Evolutionary conservation across 2,329 filamentous ascomycete species (phyloP).

Genomic region (Pyrenochaeta sp.): DNA sequence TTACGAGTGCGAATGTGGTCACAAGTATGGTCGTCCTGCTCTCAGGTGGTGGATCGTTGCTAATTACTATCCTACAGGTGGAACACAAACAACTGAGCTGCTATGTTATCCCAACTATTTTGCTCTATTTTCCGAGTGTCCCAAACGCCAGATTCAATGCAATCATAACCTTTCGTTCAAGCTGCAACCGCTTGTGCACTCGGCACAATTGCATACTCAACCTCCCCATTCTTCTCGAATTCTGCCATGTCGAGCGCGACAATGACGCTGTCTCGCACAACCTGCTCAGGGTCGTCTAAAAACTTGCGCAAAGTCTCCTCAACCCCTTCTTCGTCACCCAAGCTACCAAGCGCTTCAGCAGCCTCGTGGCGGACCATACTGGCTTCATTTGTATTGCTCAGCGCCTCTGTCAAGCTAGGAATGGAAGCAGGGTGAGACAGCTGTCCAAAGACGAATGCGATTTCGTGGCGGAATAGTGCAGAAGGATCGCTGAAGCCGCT

Average conservation of each 20-base stretch:
- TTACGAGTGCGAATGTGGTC: constrained; percentile 85
- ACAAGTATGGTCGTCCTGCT: constrained; percentile 67
- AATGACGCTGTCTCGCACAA: constrained; percentile 92
- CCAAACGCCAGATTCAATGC: too few relatives aligned
- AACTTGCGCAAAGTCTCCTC: constrained; percentile 85
- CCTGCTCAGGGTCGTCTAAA: constrained; percentile 87
- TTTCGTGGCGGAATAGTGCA: constrained; percentile 94
- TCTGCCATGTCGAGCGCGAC: constrained; percentile 98
- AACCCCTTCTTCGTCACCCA: constrained; percentile 92
- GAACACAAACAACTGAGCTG: constrained; percentile 69
- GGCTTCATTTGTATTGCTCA: constrained; percentile 81
- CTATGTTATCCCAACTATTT: constrained; percentile 18
- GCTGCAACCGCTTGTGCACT: constrained; percentile 39
- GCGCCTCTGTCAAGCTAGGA: constrained; percentile 78
- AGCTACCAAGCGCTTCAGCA: constrained; percentile 90
- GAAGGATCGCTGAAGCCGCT: constrained; percentile 85
- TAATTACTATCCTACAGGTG: constrained; percentile 46
- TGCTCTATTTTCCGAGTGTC: constrained; percentile 18
- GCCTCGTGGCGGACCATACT: constrained; percentile 99
- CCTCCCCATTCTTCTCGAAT: constrained; percentile 86
- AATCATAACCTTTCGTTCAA: too few relatives aligned
- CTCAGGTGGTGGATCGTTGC: constrained; percentile 12
- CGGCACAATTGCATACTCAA: constrained; percentile 92
- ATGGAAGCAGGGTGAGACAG: constrained; percentile 96
- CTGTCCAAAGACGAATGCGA: constrained; percentile 98